These are phyloP conservation scores for Stellera chamaejasme DNA, from an alignment of 345 rosid species.

Conservation along the genomic window DNA sequence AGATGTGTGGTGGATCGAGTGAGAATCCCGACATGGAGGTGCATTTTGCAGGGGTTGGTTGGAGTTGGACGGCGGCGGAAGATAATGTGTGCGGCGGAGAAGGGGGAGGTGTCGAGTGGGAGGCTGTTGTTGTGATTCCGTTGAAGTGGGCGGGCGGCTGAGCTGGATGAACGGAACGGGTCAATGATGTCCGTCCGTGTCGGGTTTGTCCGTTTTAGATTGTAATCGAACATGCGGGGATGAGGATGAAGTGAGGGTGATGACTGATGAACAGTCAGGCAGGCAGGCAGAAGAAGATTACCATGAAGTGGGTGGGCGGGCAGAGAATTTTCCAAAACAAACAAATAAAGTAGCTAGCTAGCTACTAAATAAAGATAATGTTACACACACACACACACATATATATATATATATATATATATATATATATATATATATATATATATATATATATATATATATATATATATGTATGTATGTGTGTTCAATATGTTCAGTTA, in stretches of 20 bases:
- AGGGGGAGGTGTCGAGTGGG: slow-evolving; percentile 14
- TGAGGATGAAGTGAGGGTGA: too few relatives aligned
- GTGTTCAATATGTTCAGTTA: too few relatives aligned
- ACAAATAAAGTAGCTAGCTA: too few relatives aligned
- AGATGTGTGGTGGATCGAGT: slow-evolving; percentile 26
- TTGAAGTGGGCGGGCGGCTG: slow-evolving; percentile 5
- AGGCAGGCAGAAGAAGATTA: slow-evolving; percentile 28
- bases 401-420: too few relatives aligned
- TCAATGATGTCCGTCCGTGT: slow-evolving; percentile 1
- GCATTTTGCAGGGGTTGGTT: slow-evolving; percentile 28
- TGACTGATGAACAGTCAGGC: slow-evolving; percentile 8
- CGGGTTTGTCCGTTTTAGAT: too few relatives aligned
- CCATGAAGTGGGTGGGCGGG: slow-evolving; percentile 26
- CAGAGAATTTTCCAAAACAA: slow-evolving; percentile 6
- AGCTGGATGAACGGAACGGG: neutral
- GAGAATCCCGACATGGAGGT: slow-evolving; percentile 31
- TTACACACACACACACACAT: too few relatives aligned
- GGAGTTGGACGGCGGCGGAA: slow-evolving; percentile 22
- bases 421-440: too few relatives aligned
- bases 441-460: too few relatives aligned
- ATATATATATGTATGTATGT: too few relatives aligned
- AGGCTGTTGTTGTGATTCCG: slow-evolving; percentile 15
- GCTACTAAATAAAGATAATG: too few relatives aligned
- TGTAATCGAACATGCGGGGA: too few relatives aligned
- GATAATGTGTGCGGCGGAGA: neutral